Evolutionary conservation across 208 protist species (phyloP), one percentile per base, ranked within the genome.

Genomic region (Wallacemonas collosoma): DNA sequence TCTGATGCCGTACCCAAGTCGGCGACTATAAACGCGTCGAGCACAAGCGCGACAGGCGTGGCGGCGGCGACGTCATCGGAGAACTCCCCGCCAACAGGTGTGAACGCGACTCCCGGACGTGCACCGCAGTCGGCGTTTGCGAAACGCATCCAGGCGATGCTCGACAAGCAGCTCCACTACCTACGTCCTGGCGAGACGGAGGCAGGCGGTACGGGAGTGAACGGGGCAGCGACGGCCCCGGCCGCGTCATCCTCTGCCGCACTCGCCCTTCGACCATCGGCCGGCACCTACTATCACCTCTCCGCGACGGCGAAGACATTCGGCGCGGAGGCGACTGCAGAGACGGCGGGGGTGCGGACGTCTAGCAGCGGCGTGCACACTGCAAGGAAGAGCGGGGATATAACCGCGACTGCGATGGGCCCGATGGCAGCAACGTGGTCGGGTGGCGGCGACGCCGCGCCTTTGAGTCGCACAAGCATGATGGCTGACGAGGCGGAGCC

Each of bases 141-240:
- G 17, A 81, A 81, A 64, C 79, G 78, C n/a, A 80, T 93, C 17
- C 76, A 89, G 50, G 63, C 78, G 50, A 73, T 91, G 65, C 65
- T 89, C 51, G 67, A 83, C 54, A 77, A 79, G 43, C 75, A 83
- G n/a, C 58, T 48, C 8, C 73, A 1, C 47, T 26, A 2, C 17
- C 14, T 51, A 47, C 44, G 4, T 51, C 1, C 17, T 12, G 14
- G 15, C 4, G 17, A 35, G 35, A 26, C 26, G 26, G 26, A 26
- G 26, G 26, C 26, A 26, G 26, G 26, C 26, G 26, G 26, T 26
- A 26, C 26, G 26, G 38, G 63, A 61, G 2, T 67, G 38, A 51
- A 63, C 48, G 17, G 72, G 51, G 3, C 76, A 41, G n/a, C 67
- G 45, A 58, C 65, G 51, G 17, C 75, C 14, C 40, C 78, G 55